Evolutionary conservation across 2,329 filamentous ascomycete species (phyloP).

Genomic region (Xylariaceae sp.): DNA sequence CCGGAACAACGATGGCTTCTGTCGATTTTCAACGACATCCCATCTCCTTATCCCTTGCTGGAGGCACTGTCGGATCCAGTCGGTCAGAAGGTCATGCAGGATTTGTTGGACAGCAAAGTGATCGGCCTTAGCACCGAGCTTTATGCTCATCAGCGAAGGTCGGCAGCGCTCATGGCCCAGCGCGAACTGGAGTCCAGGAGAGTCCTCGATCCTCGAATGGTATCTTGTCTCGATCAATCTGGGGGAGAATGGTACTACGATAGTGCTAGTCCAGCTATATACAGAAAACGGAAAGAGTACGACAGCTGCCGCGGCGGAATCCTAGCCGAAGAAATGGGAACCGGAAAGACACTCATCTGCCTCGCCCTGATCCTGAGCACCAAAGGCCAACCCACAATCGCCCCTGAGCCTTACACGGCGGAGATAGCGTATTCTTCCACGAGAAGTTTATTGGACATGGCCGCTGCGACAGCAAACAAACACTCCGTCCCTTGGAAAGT

Average conservation of each 20-base stretch:
- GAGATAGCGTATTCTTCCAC: constrained; percentile 34
- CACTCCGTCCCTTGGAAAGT: constrained; percentile 66
- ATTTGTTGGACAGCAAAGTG: constrained; percentile 49
- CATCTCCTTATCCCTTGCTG: constrained; percentile 60
- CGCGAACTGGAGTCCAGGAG: constrained; percentile 64
- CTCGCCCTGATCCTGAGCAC: constrained; percentile 74
- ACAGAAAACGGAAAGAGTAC: constrained; percentile 66
- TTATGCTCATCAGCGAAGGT: constrained; percentile 75
- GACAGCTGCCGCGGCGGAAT: constrained; percentile 74
- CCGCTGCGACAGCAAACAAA: constrained; percentile 63
- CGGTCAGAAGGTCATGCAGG: constrained; percentile 48
- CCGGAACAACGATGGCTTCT: constrained; percentile 55
- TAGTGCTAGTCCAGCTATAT: constrained; percentile 56
- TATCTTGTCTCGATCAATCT: constrained; percentile 53
- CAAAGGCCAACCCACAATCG: constrained; percentile 60
- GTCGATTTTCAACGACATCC: constrained; percentile 68
- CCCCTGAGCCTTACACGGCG: constrained; percentile 54
- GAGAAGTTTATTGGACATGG: constrained; percentile 71
- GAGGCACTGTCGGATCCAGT: constrained; percentile 45
- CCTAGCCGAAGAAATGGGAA: constrained; percentile 74
- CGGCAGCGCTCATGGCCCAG: constrained; percentile 79
- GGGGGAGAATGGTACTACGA: constrained; percentile 68
- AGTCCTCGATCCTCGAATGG: constrained; percentile 70
- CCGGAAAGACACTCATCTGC: constrained; percentile 86
- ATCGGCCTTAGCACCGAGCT: constrained; percentile 60